A percentile compares a stretch with the other conserved stretches of the same genome.
Conservation (phyloP, 2,329 filamentous ascomycete genomes). For the Fusarium subglutinans region DNA sequence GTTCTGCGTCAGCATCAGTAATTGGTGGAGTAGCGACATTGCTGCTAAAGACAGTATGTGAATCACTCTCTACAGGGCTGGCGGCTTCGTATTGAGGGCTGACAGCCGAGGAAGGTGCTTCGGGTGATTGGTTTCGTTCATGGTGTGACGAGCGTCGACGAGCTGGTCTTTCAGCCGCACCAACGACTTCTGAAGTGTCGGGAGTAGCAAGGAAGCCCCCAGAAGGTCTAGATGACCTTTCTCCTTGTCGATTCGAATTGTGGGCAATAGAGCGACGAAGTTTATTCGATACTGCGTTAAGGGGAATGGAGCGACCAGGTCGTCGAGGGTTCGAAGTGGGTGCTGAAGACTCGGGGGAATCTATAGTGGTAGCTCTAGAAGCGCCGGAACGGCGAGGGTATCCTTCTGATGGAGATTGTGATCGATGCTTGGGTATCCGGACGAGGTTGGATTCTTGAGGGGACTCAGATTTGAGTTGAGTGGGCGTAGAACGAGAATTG, state of each 20-base stretch:
- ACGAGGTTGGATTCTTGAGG: conserved; percentile 41
- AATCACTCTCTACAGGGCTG: conserved; percentile 64
- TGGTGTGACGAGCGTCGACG: conserved; percentile 54
- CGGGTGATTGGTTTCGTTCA: conserved; percentile 56
- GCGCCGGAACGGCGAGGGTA: conserved; percentile 45
- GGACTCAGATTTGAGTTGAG: conserved; percentile 41
- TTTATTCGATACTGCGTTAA: conserved; percentile 48
- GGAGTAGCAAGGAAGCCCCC: conserved; percentile 62
- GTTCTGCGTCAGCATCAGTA: conserved; percentile 75
- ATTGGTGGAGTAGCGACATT: conserved; percentile 79
- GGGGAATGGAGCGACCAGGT: conserved; percentile 42
- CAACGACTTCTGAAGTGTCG: conserved; percentile 61
- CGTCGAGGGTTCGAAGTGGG: conserved; percentile 37
- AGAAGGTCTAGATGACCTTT: conserved; percentile 39
- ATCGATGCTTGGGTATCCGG: conserved; percentile 44
- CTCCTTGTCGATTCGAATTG: conserved; percentile 40
- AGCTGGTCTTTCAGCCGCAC: conserved; percentile 47
- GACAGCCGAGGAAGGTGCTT: conserved; percentile 53
- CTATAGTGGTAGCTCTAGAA: conserved; percentile 43
- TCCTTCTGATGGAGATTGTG: conserved; percentile 48
- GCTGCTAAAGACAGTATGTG: conserved; percentile 68
- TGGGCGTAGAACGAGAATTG: conserved; percentile 40
- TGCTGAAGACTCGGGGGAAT: conserved; percentile 44
- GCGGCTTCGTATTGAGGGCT: conserved; percentile 55
- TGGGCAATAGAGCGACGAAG: conserved; percentile 48